Base-by-base conservation (phyloP, 2,329 filamentous ascomycete genomes). In the Venturia aucupariae region DNA sequence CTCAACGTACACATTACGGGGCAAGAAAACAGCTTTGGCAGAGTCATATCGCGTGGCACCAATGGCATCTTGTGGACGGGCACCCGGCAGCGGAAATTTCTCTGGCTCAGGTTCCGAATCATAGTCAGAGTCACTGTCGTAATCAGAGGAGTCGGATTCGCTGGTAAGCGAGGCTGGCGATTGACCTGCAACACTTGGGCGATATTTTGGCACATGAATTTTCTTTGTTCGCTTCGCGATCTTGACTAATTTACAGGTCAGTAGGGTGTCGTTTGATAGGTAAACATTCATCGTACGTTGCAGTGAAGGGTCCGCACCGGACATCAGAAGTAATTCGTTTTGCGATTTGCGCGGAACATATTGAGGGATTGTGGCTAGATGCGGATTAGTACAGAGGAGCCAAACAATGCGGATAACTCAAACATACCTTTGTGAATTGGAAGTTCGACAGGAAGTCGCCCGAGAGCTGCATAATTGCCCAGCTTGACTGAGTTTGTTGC, bases 21-120 rank as follows among this genome's bases (percentile, higher is more conserved):
- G 80, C 60, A 78, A 80, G 84, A 85, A 87, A 13, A 86, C 79
- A 38, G 84, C 83, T 71, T 84, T 83, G 64, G 86, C 80, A 11
- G 82, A 79, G 70, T 86, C 84, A 72, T 86, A 87, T 63, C 79
- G 77, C 17, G 80, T 79, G 54, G 79, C 82, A 68, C 76, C 80
- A 66, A 81, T 75, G 5, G 81, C 78, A 57, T 83, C 81, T 44
- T 75, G 77, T 11, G 84, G 81, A 32, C 84, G 78, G 65, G 75
- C 74, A 24, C 76, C 68, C 13, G 84, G 81, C 8, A 86, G 72
- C 27, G 85, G 85, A 19, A 82, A 83, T 19, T 77, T 74, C 66
- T 86, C 82, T 41, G 80, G 77, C 38, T 82, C 80, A 62, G 78
- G 74, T 63, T 84, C 82, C 1, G 81, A 81, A 46, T 76, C 74